A percentile compares a stretch with the other conserved stretches of the same genome.
Evolutionary conservation across 202 grass and related monocot genomes (phyloP).

Genomic region (Hordeum pubiflorum): DNA sequence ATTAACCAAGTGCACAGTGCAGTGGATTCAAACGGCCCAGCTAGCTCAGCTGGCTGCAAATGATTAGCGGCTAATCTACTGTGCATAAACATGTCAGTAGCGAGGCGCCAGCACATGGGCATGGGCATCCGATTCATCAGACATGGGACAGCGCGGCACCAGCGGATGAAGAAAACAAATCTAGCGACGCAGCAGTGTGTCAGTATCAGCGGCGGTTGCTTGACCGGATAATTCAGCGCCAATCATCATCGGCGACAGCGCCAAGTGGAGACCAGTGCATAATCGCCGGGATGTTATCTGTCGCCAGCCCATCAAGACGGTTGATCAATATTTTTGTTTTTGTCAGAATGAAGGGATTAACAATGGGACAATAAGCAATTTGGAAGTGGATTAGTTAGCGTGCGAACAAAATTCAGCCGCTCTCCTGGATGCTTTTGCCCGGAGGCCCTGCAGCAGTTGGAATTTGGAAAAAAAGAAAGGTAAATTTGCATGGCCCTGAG

Average conservation of each 20-base stretch:
- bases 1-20: background rate
- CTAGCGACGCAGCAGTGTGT: background rate
- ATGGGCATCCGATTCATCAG: background rate
- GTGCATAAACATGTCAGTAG: background rate
- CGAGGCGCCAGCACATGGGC: background rate
- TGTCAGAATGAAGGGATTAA: background rate
- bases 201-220: background rate
- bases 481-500: too few species aligned
- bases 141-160: background rate
- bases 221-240: background rate
- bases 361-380: background rate
- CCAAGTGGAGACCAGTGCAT: constrained; percentile 6
- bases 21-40: background rate
- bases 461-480: background rate
- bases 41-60: background rate
- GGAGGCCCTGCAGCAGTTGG: background rate
- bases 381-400: too few species aligned
- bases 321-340: background rate
- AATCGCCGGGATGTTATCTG: constrained; percentile 5
- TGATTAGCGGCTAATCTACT: background rate
- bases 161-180: background rate
- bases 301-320: background rate
- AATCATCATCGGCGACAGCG: constrained; percentile 14
- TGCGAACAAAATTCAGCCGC: background rate
- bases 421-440: background rate